These are phyloP conservation scores for Rhynchosporium graminicola DNA, from an alignment of 2,329 filamentous ascomycete species.

Conservation along the genomic window DNA sequence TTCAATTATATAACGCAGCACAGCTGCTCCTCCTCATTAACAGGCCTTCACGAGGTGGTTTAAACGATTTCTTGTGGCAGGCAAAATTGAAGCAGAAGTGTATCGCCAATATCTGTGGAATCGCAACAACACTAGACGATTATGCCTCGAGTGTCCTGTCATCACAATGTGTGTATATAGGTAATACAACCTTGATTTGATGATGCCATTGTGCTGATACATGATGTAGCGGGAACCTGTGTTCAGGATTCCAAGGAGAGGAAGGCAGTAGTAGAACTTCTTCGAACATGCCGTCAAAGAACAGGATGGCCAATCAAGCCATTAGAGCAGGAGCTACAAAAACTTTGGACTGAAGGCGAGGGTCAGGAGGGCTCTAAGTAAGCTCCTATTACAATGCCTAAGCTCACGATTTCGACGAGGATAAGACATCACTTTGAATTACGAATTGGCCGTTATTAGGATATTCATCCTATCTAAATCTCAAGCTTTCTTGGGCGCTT, in stretches of 20 bases:
- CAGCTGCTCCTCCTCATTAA: constrained; percentile 55
- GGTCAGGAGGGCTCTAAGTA: no score
- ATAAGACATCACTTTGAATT: background rate
- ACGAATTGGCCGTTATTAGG: background rate
- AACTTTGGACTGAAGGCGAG: constrained; percentile 14
- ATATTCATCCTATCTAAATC: background rate
- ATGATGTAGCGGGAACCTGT: constrained; percentile 43
- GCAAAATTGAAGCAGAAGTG: constrained; percentile 49
- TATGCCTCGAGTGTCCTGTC: constrained; percentile 47
- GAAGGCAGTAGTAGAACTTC: constrained; percentile 43
- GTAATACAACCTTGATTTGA: constrained; percentile 9
- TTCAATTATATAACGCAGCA: constrained; percentile 55
- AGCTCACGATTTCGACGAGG: no score
- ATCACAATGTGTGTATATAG: constrained; percentile 47
- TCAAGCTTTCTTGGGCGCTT: constrained; percentile 1
- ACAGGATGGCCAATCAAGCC: constrained; percentile 46
- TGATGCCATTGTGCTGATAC: background rate
- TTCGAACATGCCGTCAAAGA: constrained; percentile 42
- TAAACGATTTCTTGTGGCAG: constrained; percentile 49
- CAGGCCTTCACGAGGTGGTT: constrained; percentile 51
- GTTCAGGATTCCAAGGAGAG: constrained; percentile 44
- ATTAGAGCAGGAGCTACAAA: constrained; percentile 38
- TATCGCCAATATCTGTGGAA: constrained; percentile 51
- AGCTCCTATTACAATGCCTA: no score
- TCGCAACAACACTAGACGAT: constrained; percentile 48